Percentiles rank a stretch among this genome's conserved stretches.
Evolutionary conservation across 495 filamentous ascomycete species (phyloP).

Genomic region (Amorphotheca resinae): DNA sequence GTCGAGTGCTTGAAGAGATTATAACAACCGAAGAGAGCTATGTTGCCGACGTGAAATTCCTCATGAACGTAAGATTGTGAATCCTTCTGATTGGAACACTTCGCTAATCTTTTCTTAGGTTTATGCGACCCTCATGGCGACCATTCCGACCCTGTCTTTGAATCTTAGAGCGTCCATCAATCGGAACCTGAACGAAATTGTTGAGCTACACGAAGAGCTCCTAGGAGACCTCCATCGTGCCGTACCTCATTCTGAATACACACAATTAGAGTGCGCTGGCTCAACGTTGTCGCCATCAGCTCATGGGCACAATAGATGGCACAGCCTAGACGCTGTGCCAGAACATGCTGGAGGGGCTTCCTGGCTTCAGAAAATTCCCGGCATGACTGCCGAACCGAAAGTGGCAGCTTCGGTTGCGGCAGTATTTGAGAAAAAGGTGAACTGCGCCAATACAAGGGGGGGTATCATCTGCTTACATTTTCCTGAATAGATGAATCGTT

Average conservation of each 20-base stretch:
- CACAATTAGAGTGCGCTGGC: conserved; percentile 29
- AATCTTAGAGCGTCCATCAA: conserved; percentile 49
- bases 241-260: conserved; percentile 50
- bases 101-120: no score
- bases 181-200: conserved; percentile 53
- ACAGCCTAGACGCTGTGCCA: conserved; percentile 47
- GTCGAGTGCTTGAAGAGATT: conserved; percentile 70
- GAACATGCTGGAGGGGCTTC: conserved; percentile 30
- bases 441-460: conserved; percentile 7
- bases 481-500: conserved; percentile 54
- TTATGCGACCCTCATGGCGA: conserved; percentile 53
- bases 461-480: conserved; percentile 10
- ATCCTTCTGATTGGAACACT: no score
- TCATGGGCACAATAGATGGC: conserved; percentile 38
- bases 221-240: conserved; percentile 49
- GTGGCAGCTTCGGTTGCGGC: conserved; percentile 64
- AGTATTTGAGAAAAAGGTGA: conserved; percentile 64
- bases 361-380: conserved; percentile 34
- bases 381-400: conserved; percentile 52
- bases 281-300: conserved; percentile 1
- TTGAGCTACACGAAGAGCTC: conserved; percentile 59
- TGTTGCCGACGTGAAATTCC: conserved; percentile 69
- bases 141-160: conserved; percentile 41
- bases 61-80: conserved; percentile 55
- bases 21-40: conserved; percentile 80